Percentiles rank a stretch among this genome's conserved stretches.
These are phyloP conservation scores for Aspergillus persii DNA, from an alignment of 2,329 filamentous ascomycete species.

Conservation along the genomic window DNA sequence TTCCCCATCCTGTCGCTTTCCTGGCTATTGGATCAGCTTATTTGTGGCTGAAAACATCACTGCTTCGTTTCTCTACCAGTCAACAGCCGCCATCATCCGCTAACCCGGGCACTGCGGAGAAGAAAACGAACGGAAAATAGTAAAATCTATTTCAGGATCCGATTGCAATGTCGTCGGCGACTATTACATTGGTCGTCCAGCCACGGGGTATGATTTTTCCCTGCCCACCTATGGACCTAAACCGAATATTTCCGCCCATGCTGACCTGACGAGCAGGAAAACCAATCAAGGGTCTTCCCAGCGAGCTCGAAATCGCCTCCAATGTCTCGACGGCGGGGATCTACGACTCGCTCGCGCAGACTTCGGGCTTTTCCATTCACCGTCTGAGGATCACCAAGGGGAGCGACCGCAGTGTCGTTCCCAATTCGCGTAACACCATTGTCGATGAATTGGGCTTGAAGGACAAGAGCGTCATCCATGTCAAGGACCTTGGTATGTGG, in stretches of 20 bases:
- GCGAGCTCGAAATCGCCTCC: constrained; percentile 52
- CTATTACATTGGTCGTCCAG: constrained; percentile 40
- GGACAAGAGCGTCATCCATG: constrained; percentile 65
- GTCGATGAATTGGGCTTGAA: constrained; percentile 56
- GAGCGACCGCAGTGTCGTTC: constrained; percentile 58
- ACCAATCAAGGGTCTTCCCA: constrained; percentile 60
- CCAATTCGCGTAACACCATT: constrained; percentile 52
- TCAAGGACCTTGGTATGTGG: constrained; percentile 84
- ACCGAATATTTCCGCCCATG: not conserved
- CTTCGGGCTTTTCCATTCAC: constrained; percentile 56
- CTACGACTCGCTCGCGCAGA: constrained; percentile 56
- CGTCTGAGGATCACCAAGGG: constrained; percentile 64
- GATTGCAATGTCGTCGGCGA: constrained; percentile 33
- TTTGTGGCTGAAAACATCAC: not conserved
- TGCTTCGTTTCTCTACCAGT: not conserved
- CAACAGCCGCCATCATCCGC: not conserved
- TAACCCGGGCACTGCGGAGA: not conserved
- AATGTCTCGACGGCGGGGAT: constrained; percentile 55
- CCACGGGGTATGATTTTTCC: constrained; percentile 39
- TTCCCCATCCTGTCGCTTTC: not conserved
- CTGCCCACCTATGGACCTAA: not conserved
- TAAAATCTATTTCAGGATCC: not conserved
- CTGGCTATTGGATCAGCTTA: not conserved
- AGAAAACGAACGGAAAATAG: not conserved
- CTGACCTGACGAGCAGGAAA: constrained; percentile 45